Conservation (phyloP, 2,329 filamentous ascomycete genomes). For the Neonectria punicea region DNA sequence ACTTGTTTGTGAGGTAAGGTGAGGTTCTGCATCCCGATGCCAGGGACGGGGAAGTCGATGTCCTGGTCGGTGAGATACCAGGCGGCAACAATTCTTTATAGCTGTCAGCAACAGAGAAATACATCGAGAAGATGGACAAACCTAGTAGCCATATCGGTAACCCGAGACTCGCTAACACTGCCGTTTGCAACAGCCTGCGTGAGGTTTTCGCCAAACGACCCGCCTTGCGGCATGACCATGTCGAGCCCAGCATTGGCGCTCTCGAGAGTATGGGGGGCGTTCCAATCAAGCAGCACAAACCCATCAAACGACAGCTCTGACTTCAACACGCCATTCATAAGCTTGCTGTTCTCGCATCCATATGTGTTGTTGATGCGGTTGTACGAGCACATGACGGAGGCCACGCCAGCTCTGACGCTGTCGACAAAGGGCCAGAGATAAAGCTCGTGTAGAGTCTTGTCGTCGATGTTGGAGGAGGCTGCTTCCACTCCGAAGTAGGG, state of each 20-base stretch:
- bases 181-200: slow-evolving; percentile 82
- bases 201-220: slow-evolving; percentile 73
- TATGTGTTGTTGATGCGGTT: slow-evolving; percentile 79
- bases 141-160: slow-evolving; percentile 84
- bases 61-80: slow-evolving; percentile 68
- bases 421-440: slow-evolving; percentile 76
- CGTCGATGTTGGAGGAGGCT: slow-evolving; percentile 71
- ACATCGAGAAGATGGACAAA: slow-evolving; percentile 2
- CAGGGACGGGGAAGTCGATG: slow-evolving; percentile 57
- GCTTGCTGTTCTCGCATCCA: slow-evolving; percentile 76
- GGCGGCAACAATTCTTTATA: slow-evolving; percentile 55
- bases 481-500: slow-evolving; percentile 59
- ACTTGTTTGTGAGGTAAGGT: slow-evolving; percentile 55
- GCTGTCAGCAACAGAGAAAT: not conserved
- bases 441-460: slow-evolving; percentile 71
- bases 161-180: slow-evolving; percentile 73
- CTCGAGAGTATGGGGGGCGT: slow-evolving; percentile 69
- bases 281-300: slow-evolving; percentile 77
- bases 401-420: slow-evolving; percentile 65
- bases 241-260: slow-evolving; percentile 71
- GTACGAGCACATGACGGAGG: slow-evolving; percentile 74
- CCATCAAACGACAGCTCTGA: slow-evolving; percentile 72
- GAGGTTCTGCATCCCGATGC: slow-evolving; percentile 70
- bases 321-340: slow-evolving; percentile 76
- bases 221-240: slow-evolving; percentile 72